Evolutionary conservation across 441 rosid species (phyloP).

Genomic region (Raphanus hybrid): DNA sequence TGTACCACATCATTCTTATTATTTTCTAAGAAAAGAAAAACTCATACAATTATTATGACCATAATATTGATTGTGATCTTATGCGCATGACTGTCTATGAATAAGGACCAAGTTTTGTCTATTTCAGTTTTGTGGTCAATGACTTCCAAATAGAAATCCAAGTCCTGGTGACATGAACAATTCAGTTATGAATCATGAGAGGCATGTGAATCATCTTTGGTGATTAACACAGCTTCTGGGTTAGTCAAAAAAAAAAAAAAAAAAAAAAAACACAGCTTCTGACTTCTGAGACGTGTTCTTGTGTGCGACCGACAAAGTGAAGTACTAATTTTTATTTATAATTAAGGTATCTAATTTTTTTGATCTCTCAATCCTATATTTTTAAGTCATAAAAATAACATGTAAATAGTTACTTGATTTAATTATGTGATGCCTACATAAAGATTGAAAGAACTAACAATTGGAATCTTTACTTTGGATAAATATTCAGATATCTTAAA

Average conservation of each 20-base stretch:
- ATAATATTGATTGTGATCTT: neutral
- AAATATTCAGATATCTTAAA: neutral
- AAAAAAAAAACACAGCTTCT: too few species aligned
- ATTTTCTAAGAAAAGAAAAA: neutral
- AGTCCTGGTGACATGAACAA: constrained; percentile 19
- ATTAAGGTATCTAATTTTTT: neutral
- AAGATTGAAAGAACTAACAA: neutral
- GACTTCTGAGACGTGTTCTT: constrained; percentile 17
- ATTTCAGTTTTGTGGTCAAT: constrained; percentile 1
- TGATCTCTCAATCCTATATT: neutral
- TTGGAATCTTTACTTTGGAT: neutral
- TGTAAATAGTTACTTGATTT: neutral
- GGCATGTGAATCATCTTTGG: constrained; percentile 29
- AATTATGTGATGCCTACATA: neutral
- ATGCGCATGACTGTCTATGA: neutral
- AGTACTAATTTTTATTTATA: neutral
- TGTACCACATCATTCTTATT: neutral
- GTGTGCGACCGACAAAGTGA: constrained; percentile 26
- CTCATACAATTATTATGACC: neutral
- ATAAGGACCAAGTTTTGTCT: constrained; percentile 4
- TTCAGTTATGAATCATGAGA: constrained; percentile 12
- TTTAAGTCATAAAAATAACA: neutral
- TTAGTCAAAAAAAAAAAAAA: too few species aligned
- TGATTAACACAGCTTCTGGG: constrained; percentile 22
- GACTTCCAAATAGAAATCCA: neutral